Conservation (phyloP, 2,329 filamentous ascomycete genomes). For the Coniella lustricola region DNA sequence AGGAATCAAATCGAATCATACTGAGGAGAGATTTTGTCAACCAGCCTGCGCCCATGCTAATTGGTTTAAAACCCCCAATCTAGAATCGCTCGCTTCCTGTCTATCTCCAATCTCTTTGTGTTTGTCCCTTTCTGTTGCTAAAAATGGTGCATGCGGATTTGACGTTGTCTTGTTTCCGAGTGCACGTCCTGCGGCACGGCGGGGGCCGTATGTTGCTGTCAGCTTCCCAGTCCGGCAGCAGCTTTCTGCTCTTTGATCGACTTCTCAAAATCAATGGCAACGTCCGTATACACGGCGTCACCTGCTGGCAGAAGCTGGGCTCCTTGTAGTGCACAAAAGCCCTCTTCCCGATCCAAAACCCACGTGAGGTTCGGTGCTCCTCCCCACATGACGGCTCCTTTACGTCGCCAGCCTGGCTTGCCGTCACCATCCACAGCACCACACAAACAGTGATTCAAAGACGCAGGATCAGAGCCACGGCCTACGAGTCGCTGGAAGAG, state of each 20-base stretch:
- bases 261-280: constrained; percentile 10
- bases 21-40: neutral
- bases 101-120: too few species aligned
- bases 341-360: constrained; percentile 43
- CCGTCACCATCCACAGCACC: constrained; percentile 35
- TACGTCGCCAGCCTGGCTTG: constrained; percentile 35
- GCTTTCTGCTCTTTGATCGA: constrained; percentile 4
- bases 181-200: too few species aligned
- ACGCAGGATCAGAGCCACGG: constrained; percentile 16
- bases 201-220: too few species aligned
- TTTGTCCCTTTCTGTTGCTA: too few species aligned
- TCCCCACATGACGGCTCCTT: constrained; percentile 37
- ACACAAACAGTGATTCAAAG: constrained; percentile 33
- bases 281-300: constrained; percentile 8
- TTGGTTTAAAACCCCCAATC: too few species aligned
- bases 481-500: constrained; percentile 26
- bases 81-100: too few species aligned
- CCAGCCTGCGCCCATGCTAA: too few species aligned
- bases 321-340: constrained; percentile 31
- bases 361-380: constrained; percentile 38
- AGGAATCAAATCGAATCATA: neutral
- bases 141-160: too few species aligned
- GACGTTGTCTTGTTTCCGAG: too few species aligned
- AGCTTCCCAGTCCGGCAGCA: neutral
- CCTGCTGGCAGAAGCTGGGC: constrained; percentile 9